Percentiles rank a stretch among this genome's conserved stretches.
These are phyloP conservation scores for Populus davidiana DNA, from an alignment of 345 rosid species.

Conservation along the genomic window DNA sequence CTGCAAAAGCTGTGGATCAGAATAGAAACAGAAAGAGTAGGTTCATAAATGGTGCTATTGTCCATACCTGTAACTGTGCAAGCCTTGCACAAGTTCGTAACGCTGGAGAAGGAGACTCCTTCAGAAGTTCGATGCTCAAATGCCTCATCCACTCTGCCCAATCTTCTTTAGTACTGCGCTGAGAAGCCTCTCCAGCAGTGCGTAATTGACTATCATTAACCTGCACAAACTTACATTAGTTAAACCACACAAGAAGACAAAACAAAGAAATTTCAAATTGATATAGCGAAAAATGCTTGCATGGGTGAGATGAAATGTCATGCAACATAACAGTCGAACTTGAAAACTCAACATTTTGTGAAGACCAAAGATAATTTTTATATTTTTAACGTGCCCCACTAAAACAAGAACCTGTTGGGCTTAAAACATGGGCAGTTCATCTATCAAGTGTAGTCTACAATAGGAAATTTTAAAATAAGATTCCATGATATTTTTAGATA, in stretches of 20 bases:
- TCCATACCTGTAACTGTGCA: constrained; percentile 85
- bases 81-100: constrained; percentile 93
- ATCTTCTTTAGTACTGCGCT: constrained; percentile 97
- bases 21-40: constrained; percentile 16
- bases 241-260: background rate
- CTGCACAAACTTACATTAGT: constrained; percentile 28
- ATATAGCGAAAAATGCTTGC: background rate
- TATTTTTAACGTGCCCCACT: background rate
- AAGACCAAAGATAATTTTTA: background rate
- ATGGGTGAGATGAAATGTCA: background rate
- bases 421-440: background rate
- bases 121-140: constrained; percentile 94
- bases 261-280: background rate
- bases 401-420: background rate
- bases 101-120: constrained; percentile 99
- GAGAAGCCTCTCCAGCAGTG: constrained; percentile 99
- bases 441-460: background rate
- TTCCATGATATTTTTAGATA: background rate
- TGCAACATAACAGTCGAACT: background rate
- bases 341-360: no score
- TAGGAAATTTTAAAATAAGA: background rate
- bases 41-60: constrained; percentile 12
- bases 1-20: constrained; percentile 51
- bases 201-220: constrained; percentile 86
- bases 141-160: constrained; percentile 99